Base-by-base conservation (phyloP, 192 early-diverging fungal species). In the Coemansia sp. region DNA sequence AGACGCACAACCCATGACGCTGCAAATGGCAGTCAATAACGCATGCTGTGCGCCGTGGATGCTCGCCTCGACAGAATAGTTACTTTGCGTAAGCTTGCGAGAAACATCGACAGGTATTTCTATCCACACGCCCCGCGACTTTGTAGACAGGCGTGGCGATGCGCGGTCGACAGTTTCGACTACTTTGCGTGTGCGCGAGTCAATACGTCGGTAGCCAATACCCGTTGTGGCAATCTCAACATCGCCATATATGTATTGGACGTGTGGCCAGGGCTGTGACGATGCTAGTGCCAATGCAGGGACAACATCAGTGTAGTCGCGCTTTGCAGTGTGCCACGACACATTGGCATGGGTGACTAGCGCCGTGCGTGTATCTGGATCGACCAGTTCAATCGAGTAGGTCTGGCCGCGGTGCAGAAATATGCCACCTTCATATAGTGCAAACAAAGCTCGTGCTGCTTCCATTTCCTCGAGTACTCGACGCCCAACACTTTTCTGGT, bases 401-500 rank as follows among this genome's bases (percentile, higher is more conserved):
- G 76, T 40, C 7, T 38, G 60, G 6, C 73, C 81, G 15, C 64
- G 76, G 36, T 78, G 73, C 44, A 83, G 11, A 11, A 83, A 64
- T 5, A 83, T 75, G 2, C 76, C 81, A 27, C 81, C 76, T 38
- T 74, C 68, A 32, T 85, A 85, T 3, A 85, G 50, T 11, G 69
- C 56, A 20, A 71, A 78, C 38, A 70, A 39, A 2, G 75, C 83
- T 20, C 56, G 83, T 2, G 27, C 34, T 1, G 12, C 45, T 36
- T 84, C 82, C 24, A 86, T 45, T 24, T 80, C 77, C 64, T 83
- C 84, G 5, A 85, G 62, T 12, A 83, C 20, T 19, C 41, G 51
- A 13, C 42, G 61, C 15, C 59, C 48, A 8, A 2, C 17, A 22
- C 9, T 22, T 20, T 20, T 20, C n/a, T 3, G 63, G 22, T 15